Percentiles rank a stretch among this genome's conserved stretches.
Evolutionary conservation across 2,329 filamentous ascomycete species (phyloP).

Genomic region (Pezizomycotina sp.): DNA sequence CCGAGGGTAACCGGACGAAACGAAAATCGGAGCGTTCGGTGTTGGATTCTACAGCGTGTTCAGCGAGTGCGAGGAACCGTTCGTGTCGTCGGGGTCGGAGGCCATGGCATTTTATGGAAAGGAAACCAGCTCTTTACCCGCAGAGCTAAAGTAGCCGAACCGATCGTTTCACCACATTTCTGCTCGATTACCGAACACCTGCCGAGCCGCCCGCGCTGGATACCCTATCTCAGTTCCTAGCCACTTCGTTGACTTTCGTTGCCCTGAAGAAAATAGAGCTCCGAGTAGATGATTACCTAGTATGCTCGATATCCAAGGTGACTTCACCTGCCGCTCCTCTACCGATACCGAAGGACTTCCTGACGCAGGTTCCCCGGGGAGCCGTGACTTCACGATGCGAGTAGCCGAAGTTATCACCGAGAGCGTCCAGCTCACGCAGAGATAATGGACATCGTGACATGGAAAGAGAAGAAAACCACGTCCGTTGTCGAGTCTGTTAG

Average conservation of each 20-base stretch:
- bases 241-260: conserved; percentile 91
- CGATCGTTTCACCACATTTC: conserved; percentile 66
- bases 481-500: conserved; percentile 16
- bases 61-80: conserved; percentile 92
- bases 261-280: conserved; percentile 75
- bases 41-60: conserved; percentile 99
- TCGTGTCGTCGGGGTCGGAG: conserved; percentile 79
- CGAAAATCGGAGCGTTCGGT: conserved; percentile 54
- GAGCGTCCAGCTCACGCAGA: conserved; percentile 81
- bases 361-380: conserved; percentile 14
- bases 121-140: conserved; percentile 89
- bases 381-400: conserved; percentile 54
- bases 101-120: conserved; percentile 99
- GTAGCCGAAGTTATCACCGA: conserved; percentile 65
- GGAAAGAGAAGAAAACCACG: conserved; percentile 15
- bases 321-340: conserved; percentile 60
- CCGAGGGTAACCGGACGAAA: conserved; percentile 63
- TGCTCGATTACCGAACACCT: conserved; percentile 84
- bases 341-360: conserved; percentile 40
- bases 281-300: conserved; percentile 71
- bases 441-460: conserved; percentile 53
- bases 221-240: conserved; percentile 77
- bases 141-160: conserved; percentile 51
- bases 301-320: conserved; percentile 69
- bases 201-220: conserved; percentile 56